Evolutionary conservation across 441 rosid species (phyloP).

Genomic region (Euphorbia celastroides): DNA sequence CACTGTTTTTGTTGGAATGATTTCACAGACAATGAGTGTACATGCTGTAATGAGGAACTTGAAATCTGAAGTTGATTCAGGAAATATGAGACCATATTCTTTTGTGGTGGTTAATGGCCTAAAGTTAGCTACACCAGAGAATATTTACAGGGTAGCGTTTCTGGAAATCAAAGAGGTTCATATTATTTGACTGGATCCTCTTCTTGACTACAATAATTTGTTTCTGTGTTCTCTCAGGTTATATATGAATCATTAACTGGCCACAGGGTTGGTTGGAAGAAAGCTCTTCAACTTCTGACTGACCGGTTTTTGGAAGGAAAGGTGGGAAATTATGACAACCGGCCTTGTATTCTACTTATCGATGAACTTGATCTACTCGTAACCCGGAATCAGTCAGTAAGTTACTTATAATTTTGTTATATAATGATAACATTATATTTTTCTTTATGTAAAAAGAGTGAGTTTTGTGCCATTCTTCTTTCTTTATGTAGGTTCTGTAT

Average conservation of each 20-base stretch:
- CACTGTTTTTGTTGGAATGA: slow-evolving; percentile 12
- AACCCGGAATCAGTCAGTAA: slow-evolving; percentile 92
- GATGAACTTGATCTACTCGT: slow-evolving; percentile 97
- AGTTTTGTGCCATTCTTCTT: slow-evolving; percentile 12
- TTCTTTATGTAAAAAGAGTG: neutral
- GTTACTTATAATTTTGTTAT: neutral
- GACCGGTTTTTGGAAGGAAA: slow-evolving; percentile 77
- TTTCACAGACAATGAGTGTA: slow-evolving; percentile 79
- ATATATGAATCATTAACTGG: slow-evolving; percentile 94
- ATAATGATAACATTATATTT: neutral
- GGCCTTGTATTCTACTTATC: slow-evolving; percentile 86
- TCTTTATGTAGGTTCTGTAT: slow-evolving; percentile 55
- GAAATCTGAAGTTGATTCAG: slow-evolving; percentile 82
- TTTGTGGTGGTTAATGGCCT: slow-evolving; percentile 95
- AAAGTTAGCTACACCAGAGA: slow-evolving; percentile 89
- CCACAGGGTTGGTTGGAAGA: slow-evolving; percentile 87
- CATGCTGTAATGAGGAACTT: slow-evolving; percentile 78
- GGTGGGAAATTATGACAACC: slow-evolving; percentile 50
- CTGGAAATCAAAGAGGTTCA: slow-evolving; percentile 1
- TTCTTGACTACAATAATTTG: slow-evolving; percentile 6
- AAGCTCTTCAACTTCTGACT: slow-evolving; percentile 74
- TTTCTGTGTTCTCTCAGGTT: slow-evolving; percentile 38
- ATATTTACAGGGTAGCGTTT: slow-evolving; percentile 61
- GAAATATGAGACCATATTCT: slow-evolving; percentile 61
- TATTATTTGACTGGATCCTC: neutral